Evolutionary conservation across 2,329 filamentous ascomycete genomes (phyloP).

Genomic region (Nigrograna mackinnonii): DNA sequence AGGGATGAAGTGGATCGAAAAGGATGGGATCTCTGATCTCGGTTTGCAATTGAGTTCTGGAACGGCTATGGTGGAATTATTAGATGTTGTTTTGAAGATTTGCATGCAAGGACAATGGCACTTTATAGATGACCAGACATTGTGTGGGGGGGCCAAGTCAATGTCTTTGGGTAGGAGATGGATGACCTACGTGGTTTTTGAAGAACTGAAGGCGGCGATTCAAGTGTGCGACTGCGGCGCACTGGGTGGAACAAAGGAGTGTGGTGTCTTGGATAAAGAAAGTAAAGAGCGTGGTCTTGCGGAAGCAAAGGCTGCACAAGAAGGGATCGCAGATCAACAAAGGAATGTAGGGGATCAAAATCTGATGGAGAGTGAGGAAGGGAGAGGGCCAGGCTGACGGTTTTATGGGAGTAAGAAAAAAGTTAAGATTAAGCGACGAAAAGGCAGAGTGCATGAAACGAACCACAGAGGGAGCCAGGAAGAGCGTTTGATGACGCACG

Average conservation of each 20-base stretch:
- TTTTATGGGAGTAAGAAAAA: slow-evolving; percentile 5
- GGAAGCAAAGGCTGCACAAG: slow-evolving; percentile 23
- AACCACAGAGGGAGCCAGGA: slow-evolving; percentile 1
- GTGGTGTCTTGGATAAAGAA: slow-evolving; percentile 16
- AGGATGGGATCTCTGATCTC: slow-evolving; percentile 13
- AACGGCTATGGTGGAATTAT: slow-evolving; percentile 17
- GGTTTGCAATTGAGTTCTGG: slow-evolving; percentile 1
- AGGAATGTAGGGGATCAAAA: slow-evolving; percentile 25
- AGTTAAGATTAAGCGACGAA: slow-evolving; percentile 7
- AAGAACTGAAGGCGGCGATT: slow-evolving; percentile 4
- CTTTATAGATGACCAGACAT: slow-evolving; percentile 10
- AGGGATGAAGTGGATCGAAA: background rate
- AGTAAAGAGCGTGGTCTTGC: slow-evolving; percentile 27
- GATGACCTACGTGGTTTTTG: slow-evolving; percentile 15
- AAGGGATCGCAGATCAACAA: slow-evolving; percentile 22
- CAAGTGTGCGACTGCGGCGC: slow-evolving; percentile 18
- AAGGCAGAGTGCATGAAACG: slow-evolving; percentile 7
- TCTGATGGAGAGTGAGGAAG: slow-evolving; percentile 9
- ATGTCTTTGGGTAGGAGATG: slow-evolving; percentile 3
- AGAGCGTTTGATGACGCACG: slow-evolving; percentile 9
- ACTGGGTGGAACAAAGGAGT: slow-evolving; percentile 20
- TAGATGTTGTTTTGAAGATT: background rate
- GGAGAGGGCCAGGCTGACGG: slow-evolving; percentile 1
- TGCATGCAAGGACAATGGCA: slow-evolving; percentile 3
- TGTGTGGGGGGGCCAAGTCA: background rate